These are phyloP conservation scores for Fraxinus americana DNA, from an alignment of 257 asterid species.

Conservation along the genomic window DNA sequence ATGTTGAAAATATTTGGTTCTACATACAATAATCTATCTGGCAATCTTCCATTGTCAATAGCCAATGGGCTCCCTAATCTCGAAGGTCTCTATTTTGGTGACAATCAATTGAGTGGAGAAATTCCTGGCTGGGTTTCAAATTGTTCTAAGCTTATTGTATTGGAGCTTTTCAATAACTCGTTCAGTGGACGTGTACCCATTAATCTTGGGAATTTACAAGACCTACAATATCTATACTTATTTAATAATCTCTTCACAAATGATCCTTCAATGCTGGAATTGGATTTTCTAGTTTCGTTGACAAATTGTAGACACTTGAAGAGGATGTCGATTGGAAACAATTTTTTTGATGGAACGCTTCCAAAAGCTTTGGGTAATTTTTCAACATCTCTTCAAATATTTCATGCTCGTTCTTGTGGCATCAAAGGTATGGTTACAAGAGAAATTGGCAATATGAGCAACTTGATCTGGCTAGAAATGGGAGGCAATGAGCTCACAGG, in stretches of 20 bases:
- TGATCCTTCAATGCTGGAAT: not conserved
- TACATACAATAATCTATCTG: not conserved
- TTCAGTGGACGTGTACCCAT: not conserved
- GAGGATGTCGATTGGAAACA: accelerated
- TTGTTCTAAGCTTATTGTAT: not conserved
- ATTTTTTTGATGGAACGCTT: not conserved
- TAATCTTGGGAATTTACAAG: not conserved
- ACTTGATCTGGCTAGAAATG: not conserved
- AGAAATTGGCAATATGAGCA: not conserved
- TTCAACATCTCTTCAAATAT: not conserved
- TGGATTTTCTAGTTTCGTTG: not conserved
- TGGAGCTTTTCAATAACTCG: not conserved
- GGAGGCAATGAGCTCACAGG: not conserved
- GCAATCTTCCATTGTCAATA: conserved; percentile 13
- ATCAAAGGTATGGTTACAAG: not conserved
- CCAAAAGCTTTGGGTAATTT: not conserved
- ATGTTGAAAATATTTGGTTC: not conserved
- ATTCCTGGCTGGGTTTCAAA: not conserved
- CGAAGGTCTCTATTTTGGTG: not conserved
- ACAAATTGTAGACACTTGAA: not conserved
- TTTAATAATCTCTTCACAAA: not conserved
- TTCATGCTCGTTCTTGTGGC: not conserved
- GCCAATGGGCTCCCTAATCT: not conserved
- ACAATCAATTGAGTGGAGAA: not conserved
- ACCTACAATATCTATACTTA: not conserved